Evolutionary conservation across 2,329 filamentous ascomycete species (phyloP).

Genomic region (Hymenoscyphus albidus): DNA sequence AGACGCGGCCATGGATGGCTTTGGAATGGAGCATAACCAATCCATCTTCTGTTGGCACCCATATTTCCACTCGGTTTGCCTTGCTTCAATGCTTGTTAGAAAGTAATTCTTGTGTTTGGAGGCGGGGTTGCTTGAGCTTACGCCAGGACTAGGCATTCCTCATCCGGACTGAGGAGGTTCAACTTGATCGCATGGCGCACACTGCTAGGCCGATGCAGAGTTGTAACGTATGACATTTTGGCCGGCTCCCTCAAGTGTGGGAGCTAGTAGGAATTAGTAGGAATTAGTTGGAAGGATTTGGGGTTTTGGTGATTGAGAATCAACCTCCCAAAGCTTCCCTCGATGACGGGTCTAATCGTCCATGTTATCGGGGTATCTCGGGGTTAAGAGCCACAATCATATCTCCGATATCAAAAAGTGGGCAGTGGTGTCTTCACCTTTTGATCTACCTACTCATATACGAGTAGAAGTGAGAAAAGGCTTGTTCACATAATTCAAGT

Average conservation of each 20-base stretch:
- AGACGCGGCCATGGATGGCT: slow-evolving; percentile 78
- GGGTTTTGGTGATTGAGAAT: not conserved
- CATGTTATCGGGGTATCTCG: not conserved
- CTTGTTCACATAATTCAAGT: no score
- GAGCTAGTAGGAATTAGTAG: not conserved
- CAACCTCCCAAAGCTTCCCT: not conserved
- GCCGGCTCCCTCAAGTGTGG: not conserved
- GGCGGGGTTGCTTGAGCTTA: slow-evolving; percentile 45
- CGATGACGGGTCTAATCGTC: slow-evolving; percentile 1
- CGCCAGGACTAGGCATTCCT: slow-evolving; percentile 85
- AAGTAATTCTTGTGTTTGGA: slow-evolving; percentile 15
- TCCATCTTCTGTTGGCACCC: slow-evolving; percentile 62
- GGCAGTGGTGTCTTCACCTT: no score
- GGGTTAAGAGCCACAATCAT: not conserved
- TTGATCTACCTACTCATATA: no score
- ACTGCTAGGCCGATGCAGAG: slow-evolving; percentile 88
- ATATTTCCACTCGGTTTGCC: slow-evolving; percentile 82
- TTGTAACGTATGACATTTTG: slow-evolving; percentile 87
- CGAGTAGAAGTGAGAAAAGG: no score
- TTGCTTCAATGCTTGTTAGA: slow-evolving; percentile 51
- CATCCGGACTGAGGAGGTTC: slow-evolving; percentile 66
- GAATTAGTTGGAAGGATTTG: not conserved
- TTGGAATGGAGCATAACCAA: slow-evolving; percentile 65
- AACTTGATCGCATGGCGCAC: slow-evolving; percentile 83
- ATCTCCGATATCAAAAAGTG: not conserved